Evolutionary conservation across 73 alveolate species (phyloP).

Genomic region (Tetrahymena thermophila): DNA sequence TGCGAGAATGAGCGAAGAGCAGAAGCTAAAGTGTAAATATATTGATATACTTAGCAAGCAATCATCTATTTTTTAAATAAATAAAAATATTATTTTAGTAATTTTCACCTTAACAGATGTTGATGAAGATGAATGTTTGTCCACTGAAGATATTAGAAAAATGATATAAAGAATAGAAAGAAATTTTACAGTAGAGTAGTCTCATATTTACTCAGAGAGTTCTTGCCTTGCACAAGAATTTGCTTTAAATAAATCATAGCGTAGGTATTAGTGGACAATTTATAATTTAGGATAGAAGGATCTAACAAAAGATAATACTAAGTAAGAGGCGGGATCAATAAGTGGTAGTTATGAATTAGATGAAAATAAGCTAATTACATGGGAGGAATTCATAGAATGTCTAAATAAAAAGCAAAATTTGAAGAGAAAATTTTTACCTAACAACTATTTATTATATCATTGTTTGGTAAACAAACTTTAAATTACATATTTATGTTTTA

Average conservation of each 20-base stretch:
- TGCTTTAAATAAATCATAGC: conserved; percentile 29
- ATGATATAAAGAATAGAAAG: conserved; percentile 44
- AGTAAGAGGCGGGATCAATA: conserved; percentile 20
- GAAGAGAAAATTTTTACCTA: not conserved
- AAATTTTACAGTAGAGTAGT: conserved; percentile 25
- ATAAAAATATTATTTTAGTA: not conserved
- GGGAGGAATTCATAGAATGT: conserved; percentile 5
- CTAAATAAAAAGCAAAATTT: not conserved
- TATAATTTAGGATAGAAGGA: conserved; percentile 2
- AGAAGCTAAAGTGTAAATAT: not conserved
- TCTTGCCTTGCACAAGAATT: conserved; percentile 16
- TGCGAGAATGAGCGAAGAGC: conserved; percentile 30
- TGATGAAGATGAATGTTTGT: conserved; percentile 48
- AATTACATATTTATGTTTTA: not conserved
- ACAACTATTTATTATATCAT: not conserved
- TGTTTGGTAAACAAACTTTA: not conserved
- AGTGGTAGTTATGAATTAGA: conserved; percentile 19
- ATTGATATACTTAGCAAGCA: not conserved
- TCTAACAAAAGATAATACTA: not conserved
- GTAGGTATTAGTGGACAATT: conserved; percentile 37
- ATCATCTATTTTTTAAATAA: not conserved
- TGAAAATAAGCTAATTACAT: conserved; percentile 19
- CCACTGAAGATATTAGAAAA: conserved; percentile 28
- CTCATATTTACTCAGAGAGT: conserved; percentile 14
- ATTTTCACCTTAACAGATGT: conserved; percentile 39